phyloP scores from a whole-genome alignment of 495 filamentous ascomycete genomes.

The Alectoria sarmentosa region DNA sequence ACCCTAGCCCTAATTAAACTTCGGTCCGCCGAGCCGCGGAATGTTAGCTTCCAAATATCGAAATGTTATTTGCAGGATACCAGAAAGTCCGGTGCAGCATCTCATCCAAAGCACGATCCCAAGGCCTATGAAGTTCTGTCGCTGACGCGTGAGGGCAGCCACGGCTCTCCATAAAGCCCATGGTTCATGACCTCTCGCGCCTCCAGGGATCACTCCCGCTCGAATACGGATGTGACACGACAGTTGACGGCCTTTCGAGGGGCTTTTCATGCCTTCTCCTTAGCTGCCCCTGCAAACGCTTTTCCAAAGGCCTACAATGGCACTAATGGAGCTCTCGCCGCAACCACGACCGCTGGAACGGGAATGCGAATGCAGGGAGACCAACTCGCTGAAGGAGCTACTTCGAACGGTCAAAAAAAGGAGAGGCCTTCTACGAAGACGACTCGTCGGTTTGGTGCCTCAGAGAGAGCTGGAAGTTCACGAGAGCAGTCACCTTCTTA shows the following conservation, averaged over 20 bases:
- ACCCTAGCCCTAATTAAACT: too few species aligned
- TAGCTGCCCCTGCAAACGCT: not conserved
- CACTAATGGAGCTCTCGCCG: conserved; percentile 42
- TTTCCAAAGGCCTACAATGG: conserved; percentile 20
- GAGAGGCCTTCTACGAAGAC: not conserved
- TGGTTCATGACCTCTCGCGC: conserved; percentile 16
- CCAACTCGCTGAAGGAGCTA: conserved; percentile 1
- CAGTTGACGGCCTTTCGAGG: conserved; percentile 23
- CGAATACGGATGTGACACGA: conserved; percentile 8
- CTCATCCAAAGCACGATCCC: not conserved
- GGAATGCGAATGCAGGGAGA: conserved; percentile 27
- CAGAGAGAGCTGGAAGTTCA: conserved; percentile 7
- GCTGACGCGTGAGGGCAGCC: not conserved
- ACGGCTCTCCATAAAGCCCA: not conserved
- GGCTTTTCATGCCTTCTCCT: conserved; percentile 21
- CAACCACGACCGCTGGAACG: conserved; percentile 35
- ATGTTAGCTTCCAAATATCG: too few species aligned
- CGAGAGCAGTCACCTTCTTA: conserved; percentile 41
- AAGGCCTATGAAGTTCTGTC: not conserved
- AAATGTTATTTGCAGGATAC: not conserved
- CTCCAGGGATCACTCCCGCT: conserved; percentile 5
- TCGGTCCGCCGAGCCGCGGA: too few species aligned
- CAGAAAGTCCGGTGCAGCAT: not conserved
- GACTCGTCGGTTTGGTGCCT: not conserved
- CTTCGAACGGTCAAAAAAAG: conserved; percentile 1